phyloP scores from a whole-genome alignment of 305 asterid genomes.

The Solanum hybrid region DNA sequence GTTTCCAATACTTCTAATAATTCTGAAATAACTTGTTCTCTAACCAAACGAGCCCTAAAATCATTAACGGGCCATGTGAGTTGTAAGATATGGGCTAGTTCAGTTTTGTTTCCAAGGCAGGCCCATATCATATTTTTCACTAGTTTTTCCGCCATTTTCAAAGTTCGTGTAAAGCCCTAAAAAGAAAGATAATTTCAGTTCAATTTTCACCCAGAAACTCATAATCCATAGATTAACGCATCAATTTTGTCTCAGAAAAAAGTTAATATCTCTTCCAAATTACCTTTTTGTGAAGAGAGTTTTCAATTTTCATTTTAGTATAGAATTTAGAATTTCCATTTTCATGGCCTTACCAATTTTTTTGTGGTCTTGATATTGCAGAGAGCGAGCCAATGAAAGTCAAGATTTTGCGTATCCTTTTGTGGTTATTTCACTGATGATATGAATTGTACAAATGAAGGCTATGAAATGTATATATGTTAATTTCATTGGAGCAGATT shows the following conservation, averaged over 20 bases:
- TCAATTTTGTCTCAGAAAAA: background rate
- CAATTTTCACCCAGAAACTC: background rate
- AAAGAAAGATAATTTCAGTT: background rate
- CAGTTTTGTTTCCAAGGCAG: background rate
- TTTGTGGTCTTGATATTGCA: conserved; percentile 17
- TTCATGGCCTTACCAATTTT: background rate
- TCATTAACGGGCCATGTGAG: background rate
- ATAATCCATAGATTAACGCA: background rate
- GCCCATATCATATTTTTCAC: background rate
- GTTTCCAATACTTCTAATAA: too few relatives aligned
- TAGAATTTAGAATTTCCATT: background rate
- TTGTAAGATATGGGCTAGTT: background rate
- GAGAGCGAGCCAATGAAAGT: conserved; percentile 58
- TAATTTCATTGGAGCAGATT: background rate
- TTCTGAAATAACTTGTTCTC: background rate
- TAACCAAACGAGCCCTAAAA: background rate
- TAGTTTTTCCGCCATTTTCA: background rate
- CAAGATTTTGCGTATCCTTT: conserved; percentile 71
- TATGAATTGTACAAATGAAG: background rate
- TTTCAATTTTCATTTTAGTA: background rate
- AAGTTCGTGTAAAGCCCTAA: background rate
- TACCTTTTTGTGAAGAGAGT: background rate
- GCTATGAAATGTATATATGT: background rate
- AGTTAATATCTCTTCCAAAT: background rate
- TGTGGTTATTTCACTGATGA: background rate